Percentiles rank a stretch among this genome's conserved stretches.
These are phyloP conservation scores for Phaeotremella fagi DNA, from an alignment of 768 basidiomycete species.

Conservation along the genomic window DNA sequence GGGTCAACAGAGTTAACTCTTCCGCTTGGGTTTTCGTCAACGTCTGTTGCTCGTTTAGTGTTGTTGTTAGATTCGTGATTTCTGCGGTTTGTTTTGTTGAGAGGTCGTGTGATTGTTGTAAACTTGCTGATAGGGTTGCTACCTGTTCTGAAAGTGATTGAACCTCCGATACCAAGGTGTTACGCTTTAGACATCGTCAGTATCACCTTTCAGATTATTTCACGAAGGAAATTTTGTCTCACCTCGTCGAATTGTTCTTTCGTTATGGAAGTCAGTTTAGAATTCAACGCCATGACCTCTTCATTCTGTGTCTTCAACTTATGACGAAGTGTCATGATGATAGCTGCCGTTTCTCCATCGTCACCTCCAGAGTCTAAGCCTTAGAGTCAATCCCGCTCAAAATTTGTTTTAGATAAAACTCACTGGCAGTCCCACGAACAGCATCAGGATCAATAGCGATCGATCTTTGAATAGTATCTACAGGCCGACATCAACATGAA, in stretches of 20 bases:
- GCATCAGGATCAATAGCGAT: slow-evolving; percentile 51
- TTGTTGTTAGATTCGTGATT: background rate
- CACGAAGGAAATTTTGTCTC: slow-evolving; percentile 4
- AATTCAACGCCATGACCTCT: slow-evolving; percentile 50
- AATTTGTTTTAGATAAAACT: slow-evolving; percentile 4
- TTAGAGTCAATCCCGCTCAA: background rate
- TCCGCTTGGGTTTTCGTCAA: background rate
- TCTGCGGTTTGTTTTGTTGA: background rate
- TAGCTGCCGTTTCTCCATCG: slow-evolving; percentile 67
- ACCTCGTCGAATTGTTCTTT: slow-evolving; percentile 47
- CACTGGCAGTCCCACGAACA: slow-evolving; percentile 39
- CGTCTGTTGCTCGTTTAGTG: background rate
- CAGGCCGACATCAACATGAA: slow-evolving; percentile 3
- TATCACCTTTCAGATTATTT: background rate
- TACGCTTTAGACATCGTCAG: slow-evolving; percentile 24
- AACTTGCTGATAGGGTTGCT: slow-evolving; percentile 24
- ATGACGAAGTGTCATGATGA: slow-evolving; percentile 77
- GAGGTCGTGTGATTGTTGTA: slow-evolving; percentile 15
- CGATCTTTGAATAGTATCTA: slow-evolving; percentile 51
- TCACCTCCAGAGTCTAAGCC: slow-evolving; percentile 52
- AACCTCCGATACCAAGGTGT: slow-evolving; percentile 38
- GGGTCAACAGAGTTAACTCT: background rate
- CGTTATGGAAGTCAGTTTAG: slow-evolving; percentile 37
- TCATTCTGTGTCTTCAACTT: slow-evolving; percentile 71
- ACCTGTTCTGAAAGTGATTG: slow-evolving; percentile 42